Conservation (phyloP, 805 yeast genomes). For the Blastobotrys peoriensis region DNA sequence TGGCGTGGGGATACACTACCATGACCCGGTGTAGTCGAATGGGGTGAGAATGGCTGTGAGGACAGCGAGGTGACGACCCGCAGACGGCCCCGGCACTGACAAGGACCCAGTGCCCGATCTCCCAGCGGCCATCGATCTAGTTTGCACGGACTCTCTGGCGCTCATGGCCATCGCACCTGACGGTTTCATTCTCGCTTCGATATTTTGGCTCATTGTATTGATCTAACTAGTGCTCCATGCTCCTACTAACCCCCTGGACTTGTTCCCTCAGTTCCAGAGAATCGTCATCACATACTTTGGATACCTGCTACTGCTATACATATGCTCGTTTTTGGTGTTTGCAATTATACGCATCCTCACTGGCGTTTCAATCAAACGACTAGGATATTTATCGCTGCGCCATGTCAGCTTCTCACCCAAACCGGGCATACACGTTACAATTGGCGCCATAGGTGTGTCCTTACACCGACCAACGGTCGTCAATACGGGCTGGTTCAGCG, state of each 20-base stretch:
- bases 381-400: slow-evolving; percentile 36
- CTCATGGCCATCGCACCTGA: too few relatives aligned
- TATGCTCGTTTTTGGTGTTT: slow-evolving; percentile 32
- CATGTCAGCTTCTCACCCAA: slow-evolving; percentile 30
- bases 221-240: too few relatives aligned
- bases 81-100: too few relatives aligned
- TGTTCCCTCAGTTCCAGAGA: slow-evolving; percentile 12
- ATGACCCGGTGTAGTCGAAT: too few relatives aligned
- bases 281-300: slow-evolving; percentile 13
- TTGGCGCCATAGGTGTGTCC: slow-evolving; percentile 31
- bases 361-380: slow-evolving; percentile 36
- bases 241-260: neutral
- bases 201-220: too few relatives aligned
- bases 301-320: slow-evolving; percentile 20
- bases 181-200: too few relatives aligned
- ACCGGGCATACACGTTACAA: slow-evolving; percentile 31
- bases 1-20: too few relatives aligned
- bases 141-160: too few relatives aligned
- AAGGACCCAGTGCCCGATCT: too few relatives aligned
- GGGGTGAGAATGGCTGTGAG: too few relatives aligned
- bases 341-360: slow-evolving; percentile 35
- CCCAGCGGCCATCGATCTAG: too few relatives aligned
- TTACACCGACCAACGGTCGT: slow-evolving; percentile 37
- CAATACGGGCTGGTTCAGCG: slow-evolving; percentile 35
- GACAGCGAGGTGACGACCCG: too few relatives aligned